Conservation (phyloP, 345 rosid genomes). For the Acer saccharum region DNA sequence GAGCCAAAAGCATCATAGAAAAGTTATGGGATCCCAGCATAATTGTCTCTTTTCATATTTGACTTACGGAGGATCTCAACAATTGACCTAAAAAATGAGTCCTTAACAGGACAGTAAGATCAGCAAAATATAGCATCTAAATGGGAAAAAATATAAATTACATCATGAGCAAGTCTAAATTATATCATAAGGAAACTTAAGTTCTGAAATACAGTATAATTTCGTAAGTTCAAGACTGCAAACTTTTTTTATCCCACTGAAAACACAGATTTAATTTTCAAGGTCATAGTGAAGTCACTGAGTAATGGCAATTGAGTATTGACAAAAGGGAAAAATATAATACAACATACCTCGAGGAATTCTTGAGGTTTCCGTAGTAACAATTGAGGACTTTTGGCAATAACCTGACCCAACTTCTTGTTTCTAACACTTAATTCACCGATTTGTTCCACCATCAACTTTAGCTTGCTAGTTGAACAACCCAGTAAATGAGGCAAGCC, state of each 20-base stretch:
- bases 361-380: constrained; percentile 73
- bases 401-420: constrained; percentile 66
- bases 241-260: background rate
- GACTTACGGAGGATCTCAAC: background rate
- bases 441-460: constrained; percentile 59
- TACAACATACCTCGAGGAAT: constrained; percentile 50
- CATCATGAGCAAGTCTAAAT: background rate
- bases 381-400: constrained; percentile 83
- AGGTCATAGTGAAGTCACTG: background rate
- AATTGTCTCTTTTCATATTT: background rate
- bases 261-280: background rate
- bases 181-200: too few species aligned
- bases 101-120: background rate
- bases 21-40: background rate
- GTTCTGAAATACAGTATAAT: background rate
- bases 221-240: background rate
- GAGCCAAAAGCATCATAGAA: too few species aligned
- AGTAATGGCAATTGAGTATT: background rate
- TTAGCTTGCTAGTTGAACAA: constrained; percentile 67
- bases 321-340: background rate
- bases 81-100: background rate
- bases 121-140: background rate
- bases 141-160: background rate
- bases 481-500: constrained; percentile 86
- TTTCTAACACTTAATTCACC: constrained; percentile 52